These are phyloP conservation scores for Ceratobasidium sp. DNA, from an alignment of 1,284 basidiomycete genomes.

Conservation along the genomic window DNA sequence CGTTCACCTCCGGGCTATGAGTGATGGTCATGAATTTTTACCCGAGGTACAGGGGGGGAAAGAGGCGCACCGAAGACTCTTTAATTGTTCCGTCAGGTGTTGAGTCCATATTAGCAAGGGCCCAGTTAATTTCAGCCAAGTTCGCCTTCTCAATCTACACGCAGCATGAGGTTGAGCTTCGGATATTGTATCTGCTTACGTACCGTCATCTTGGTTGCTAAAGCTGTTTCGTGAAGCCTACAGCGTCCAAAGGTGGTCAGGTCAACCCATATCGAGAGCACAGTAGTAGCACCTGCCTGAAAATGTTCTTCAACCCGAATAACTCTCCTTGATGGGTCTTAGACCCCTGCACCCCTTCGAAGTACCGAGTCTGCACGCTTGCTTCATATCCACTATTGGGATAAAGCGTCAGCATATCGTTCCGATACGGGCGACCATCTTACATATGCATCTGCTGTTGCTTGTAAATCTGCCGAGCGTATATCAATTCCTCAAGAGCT, in stretches of 20 bases:
- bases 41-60: neutral
- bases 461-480: conserved; percentile 88
- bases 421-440: neutral
- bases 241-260: neutral
- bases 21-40: neutral
- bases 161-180: conserved; percentile 1
- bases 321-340: conserved; percentile 79
- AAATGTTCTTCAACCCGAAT: conserved; percentile 85
- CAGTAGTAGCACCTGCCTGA: conserved; percentile 58
- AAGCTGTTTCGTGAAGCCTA: conserved; percentile 72
- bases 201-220: conserved; percentile 71
- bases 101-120: conserved; percentile 70
- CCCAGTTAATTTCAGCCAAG: conserved; percentile 80
- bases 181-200: neutral
- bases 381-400: conserved; percentile 72
- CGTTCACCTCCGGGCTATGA: conserved; percentile 10
- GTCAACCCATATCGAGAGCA: neutral
- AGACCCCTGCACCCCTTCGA: conserved; percentile 84
- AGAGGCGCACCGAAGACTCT: conserved; percentile 23
- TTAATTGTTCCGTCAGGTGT: conserved; percentile 36
- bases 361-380: conserved; percentile 83
- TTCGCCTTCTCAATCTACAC: conserved; percentile 79
- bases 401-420: neutral
- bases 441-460: conserved; percentile 87
- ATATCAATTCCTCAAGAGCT: conserved; percentile 85